Base-by-base conservation (phyloP, 805 yeast genomes). In the Cyberlindnera bimundalis region DNA sequence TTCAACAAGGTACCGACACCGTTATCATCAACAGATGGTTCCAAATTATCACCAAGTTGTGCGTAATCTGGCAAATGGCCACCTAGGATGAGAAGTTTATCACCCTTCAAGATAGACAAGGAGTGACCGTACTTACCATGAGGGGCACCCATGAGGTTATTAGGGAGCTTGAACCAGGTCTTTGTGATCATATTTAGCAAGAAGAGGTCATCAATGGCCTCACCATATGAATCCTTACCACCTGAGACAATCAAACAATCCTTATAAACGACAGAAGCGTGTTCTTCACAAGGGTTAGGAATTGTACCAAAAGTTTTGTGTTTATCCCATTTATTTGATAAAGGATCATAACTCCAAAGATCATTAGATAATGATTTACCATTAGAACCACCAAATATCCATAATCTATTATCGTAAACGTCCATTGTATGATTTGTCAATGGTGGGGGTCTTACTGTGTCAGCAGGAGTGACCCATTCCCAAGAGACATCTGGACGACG, bases 311-410 rank as follows among this genome's bases (percentile, higher is more conserved):
- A 66, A 27, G 95, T 78, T 38, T 73, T 73, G 28, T 85, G 66
- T 46, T 75, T 76, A 18, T 78, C 67, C 97, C 98, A 93, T 29
- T 72, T 70, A 52, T 78, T 78, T 7, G 64, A 60, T 8, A 64
- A 51, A 0, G 95, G 87, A 59, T 91, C 91, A 62, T 75, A 93
- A 53, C 81, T 69, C 79, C 91, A 88, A 26, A 91, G 67, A 51
- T 86, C 91, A 55, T 84, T 81, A 37, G 76, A 78, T 46, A 90
- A 75, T 37, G 74, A 73, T 45, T 73, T 78, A 20, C 83, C 78
- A 53, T 87, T 88, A 42, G 88, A 84, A 43, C 99, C 99, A 46
- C 99, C 99, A 66, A 84, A 93, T 10, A 93, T 68, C 71, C 82
- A 91, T 41, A 93, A 68, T 57, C 81, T 81, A 59, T 82, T 80